These are phyloP conservation scores for Rhizophora apiculata DNA, from an alignment of 345 rosid genomes.

Conservation along the genomic window DNA sequence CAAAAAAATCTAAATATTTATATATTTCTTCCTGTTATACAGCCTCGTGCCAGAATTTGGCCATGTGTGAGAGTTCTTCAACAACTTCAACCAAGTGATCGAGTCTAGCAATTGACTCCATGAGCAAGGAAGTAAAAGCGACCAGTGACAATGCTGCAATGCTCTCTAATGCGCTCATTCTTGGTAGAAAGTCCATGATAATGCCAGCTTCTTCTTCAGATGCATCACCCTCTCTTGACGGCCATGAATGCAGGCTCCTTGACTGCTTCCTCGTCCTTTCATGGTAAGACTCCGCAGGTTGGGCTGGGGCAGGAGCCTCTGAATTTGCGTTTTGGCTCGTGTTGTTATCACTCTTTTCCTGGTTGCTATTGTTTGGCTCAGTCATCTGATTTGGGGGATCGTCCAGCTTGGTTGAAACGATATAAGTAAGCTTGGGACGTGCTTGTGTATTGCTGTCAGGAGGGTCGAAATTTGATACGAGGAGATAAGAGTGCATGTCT, in stretches of 20 bases:
- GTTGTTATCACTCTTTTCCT: slow-evolving; percentile 1
- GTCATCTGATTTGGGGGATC: slow-evolving; percentile 15
- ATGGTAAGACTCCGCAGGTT: slow-evolving; percentile 39
- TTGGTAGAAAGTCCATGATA: slow-evolving; percentile 27
- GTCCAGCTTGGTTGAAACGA: slow-evolving; percentile 12
- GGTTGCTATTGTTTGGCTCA: slow-evolving; percentile 13
- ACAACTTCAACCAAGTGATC: slow-evolving; percentile 63
- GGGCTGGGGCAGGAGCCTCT: slow-evolving; percentile 14
- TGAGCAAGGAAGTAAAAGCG: slow-evolving; percentile 55
- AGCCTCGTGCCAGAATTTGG: slow-evolving; percentile 44
- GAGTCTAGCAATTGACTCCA: slow-evolving; percentile 63
- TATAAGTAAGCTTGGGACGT: slow-evolving; percentile 18
- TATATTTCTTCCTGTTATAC: slow-evolving; percentile 11
- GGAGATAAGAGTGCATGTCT: slow-evolving; percentile 51
- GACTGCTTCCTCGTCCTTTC: slow-evolving; percentile 59
- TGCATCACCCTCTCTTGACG: slow-evolving; percentile 52
- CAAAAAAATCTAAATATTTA: slow-evolving; percentile 4
- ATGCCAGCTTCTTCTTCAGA: slow-evolving; percentile 47
- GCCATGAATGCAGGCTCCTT: slow-evolving; percentile 57
- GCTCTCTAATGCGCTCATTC: slow-evolving; percentile 56
- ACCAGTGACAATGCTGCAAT: slow-evolving; percentile 57
- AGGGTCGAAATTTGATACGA: slow-evolving; percentile 28
- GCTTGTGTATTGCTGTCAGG: slow-evolving; percentile 31
- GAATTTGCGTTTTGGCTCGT: background rate
- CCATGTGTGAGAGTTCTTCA: slow-evolving; percentile 49